Evolutionary conservation across 148 eudicot genomes (phyloP), one percentile per base, ranked within the genome.

Genomic region (Amaranthus cruentus): DNA sequence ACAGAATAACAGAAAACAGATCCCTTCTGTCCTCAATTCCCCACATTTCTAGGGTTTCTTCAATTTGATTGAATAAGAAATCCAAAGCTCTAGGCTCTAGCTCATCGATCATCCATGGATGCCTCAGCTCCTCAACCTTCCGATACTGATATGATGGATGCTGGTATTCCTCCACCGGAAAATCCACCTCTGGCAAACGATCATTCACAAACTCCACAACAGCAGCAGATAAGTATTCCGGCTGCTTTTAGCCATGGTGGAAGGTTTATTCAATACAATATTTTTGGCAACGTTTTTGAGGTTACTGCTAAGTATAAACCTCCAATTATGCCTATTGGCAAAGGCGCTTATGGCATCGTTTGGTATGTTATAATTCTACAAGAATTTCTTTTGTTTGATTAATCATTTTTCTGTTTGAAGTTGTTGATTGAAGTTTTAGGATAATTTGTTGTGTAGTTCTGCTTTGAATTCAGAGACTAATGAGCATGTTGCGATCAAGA

Each of bases 281-380:
- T 93, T 28, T 91, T 91, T 65, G 98, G 95, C 12, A 91, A 93
- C 81, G 78, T 91, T 47, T 93, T 93, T 73, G 98, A 93, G 74
- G 97, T 93, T 66, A 91, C 97, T 13, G 78, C 90, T 3, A 94
- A 91, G 83, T 91, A 94, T 76, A 91, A 88, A 55, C 97, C 98
- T 21, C 98, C 98, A 4, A 89, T 94, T 79, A 87, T 89, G 95
- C 97, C 98, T 7, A 94, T 94, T 73, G 98, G 98, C 47, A 94
- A 91, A 73, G 98, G 98, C 68, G 98, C 98, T 42, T 94, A 94
- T 72, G 98, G 98, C 84, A 91, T 94, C 78, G 98, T 94, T 56
- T 94, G 98, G 98, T 92, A 85, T 11, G 9, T 50, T 28, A 28
- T 28, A 28, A 28, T 28, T 28, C 38, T 28, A 28, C 38, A 28